Conservation (phyloP, 306 rosid genomes). For the Medicago truncatula region MtrunA17r5.0-ANR NC_053048.1:7266501-7267000, state of each 20-base stretch:
- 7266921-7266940: too few species aligned
- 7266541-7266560: conserved; percentile 68
- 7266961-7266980: neutral
- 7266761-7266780: conserved; percentile 89
- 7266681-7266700: conserved; percentile 83
- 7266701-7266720: conserved; percentile 87
- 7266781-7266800: conserved; percentile 39
- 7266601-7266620: conserved; percentile 71
- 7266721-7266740: conserved; percentile 80
- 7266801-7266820: conserved; percentile 24
- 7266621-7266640: conserved; percentile 81
- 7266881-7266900: conserved; percentile 20
- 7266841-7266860: conserved; percentile 27
- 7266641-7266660: conserved; percentile 95
- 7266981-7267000: conserved; percentile 3
- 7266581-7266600: conserved; percentile 82
- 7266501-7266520: conserved; percentile 25
- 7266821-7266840: conserved; percentile 1
- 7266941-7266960: neutral
- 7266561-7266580: conserved; percentile 92
- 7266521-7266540: conserved; percentile 20
- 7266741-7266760: conserved; percentile 79
- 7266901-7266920: neutral
- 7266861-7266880: neutral
- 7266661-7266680: conserved; percentile 97